Conservation (phyloP, 257 asterid genomes). For the Scutellaria barbata region DNA sequence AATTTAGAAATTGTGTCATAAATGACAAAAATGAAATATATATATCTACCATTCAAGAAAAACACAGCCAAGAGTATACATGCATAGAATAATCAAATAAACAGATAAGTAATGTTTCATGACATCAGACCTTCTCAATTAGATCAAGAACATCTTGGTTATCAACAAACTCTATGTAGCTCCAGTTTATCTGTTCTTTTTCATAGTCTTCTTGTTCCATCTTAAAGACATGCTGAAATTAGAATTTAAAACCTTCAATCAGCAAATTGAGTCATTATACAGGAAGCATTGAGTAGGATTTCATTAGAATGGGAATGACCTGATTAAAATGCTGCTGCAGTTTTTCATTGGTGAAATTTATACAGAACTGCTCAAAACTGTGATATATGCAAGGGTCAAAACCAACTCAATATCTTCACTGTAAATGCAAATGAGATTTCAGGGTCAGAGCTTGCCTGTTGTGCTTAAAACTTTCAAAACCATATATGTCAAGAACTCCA, state of each 20-base stretch:
- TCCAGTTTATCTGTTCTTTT: constrained; percentile 86
- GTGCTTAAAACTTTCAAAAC: constrained; percentile 92
- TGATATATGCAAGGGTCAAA: constrained; percentile 32
- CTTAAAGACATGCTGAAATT: constrained; percentile 85
- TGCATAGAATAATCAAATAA: constrained; percentile 4
- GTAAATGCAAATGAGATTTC: constrained; percentile 28
- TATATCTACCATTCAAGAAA: constrained; percentile 1
- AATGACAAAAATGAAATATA: constrained; percentile 16
- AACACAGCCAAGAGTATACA: constrained; percentile 12
- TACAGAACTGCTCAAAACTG: constrained; percentile 95
- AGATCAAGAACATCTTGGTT: constrained; percentile 94
- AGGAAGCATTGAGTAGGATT: constrained; percentile 30
- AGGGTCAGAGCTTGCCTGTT: constrained; percentile 54
- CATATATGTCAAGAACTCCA: constrained; percentile 98
- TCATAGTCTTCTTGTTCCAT: constrained; percentile 97
- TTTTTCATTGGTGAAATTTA: constrained; percentile 91
- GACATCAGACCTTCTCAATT: constrained; percentile 75
- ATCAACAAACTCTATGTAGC: constrained; percentile 94
- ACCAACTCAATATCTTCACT: constrained; percentile 20
- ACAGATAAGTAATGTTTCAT: constrained; percentile 18
- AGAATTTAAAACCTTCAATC: constrained; percentile 36
- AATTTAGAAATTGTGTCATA: constrained; percentile 11
- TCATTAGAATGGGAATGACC: constrained; percentile 50
- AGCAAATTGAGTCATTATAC: constrained; percentile 29
- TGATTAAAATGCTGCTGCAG: constrained; percentile 96